Percentiles rank a stretch among this genome's conserved stretches.
phyloP scores from a whole-genome alignment of 1,284 basidiomycete species.

The Boletus smithii region DNA sequence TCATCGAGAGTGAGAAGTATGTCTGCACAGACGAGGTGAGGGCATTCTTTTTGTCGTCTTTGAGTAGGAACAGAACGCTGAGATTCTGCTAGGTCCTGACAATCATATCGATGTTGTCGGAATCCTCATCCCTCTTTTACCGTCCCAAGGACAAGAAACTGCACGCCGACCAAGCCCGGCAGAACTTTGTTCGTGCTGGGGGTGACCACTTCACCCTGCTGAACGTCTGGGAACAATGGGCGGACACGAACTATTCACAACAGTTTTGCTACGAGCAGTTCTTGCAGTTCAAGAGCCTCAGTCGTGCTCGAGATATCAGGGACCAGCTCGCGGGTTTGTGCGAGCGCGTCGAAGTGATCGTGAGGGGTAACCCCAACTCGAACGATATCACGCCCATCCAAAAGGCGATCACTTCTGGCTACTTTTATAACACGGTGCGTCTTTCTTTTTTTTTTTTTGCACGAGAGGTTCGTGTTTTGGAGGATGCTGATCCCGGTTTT shows the following conservation, averaged over 20 bases:
- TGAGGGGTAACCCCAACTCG: slow-evolving; percentile 83
- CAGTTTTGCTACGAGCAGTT: slow-evolving; percentile 97
- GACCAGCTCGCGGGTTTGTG: slow-evolving; percentile 95
- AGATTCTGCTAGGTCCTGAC: slow-evolving; percentile 89
- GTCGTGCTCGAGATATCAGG: slow-evolving; percentile 90
- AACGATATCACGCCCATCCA: slow-evolving; percentile 92
- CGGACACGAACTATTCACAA: slow-evolving; percentile 92
- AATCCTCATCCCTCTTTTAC: slow-evolving; percentile 93
- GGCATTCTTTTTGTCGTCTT: background rate
- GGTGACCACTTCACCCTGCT: slow-evolving; percentile 97
- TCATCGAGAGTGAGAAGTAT: slow-evolving; percentile 93
- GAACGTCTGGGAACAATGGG: slow-evolving; percentile 99
- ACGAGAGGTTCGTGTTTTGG: background rate
- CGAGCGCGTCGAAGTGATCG: slow-evolving; percentile 93
- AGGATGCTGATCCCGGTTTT: slow-evolving; percentile 7
- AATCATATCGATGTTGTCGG: slow-evolving; percentile 96
- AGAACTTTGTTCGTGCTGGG: slow-evolving; percentile 93
- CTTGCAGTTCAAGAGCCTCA: slow-evolving; percentile 94
- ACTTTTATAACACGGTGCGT: slow-evolving; percentile 91
- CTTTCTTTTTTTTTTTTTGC: no score
- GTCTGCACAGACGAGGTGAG: slow-evolving; percentile 93
- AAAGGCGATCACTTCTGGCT: slow-evolving; percentile 92
- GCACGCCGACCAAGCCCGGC: slow-evolving; percentile 93
- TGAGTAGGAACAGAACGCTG: no score
- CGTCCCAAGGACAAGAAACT: slow-evolving; percentile 97